These are phyloP conservation scores for Fomitopsis schrenkii DNA, from an alignment of 1,284 basidiomycete species.

Conservation along the genomic window DNA sequence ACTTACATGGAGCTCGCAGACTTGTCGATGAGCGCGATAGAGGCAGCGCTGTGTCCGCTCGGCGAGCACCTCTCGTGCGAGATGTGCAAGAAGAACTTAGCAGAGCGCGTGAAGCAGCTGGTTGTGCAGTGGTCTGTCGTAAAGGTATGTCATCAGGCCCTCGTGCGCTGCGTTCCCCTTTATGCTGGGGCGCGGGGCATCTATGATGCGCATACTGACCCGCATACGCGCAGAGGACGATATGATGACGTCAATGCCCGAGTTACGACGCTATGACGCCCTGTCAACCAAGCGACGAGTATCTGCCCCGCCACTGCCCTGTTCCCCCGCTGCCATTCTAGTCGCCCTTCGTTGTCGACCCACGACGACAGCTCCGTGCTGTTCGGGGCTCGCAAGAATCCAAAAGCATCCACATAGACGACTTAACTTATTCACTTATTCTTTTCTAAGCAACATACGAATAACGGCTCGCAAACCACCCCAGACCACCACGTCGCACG, in stretches of 20 bases:
- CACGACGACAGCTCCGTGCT: not conserved
- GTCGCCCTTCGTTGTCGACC: not conserved
- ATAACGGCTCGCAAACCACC: not conserved
- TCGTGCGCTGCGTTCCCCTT: not conserved
- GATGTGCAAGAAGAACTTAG: constrained; percentile 54
- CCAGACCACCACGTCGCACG: not conserved
- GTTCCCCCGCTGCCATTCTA: not conserved
- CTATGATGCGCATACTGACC: not conserved
- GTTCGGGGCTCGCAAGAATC: not conserved
- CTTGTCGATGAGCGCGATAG: constrained; percentile 31
- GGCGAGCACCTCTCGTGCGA: constrained; percentile 34
- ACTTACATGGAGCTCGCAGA: constrained; percentile 18
- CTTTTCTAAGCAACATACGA: not conserved
- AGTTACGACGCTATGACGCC: not conserved
- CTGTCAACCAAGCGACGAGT: no score
- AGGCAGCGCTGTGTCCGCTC: constrained; percentile 31
- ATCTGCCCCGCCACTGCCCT: not conserved
- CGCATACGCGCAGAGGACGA: constrained; percentile 4
- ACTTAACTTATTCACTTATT: not conserved
- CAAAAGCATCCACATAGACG: not conserved
- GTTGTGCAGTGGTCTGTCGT: constrained; percentile 75
- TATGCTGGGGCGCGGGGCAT: not conserved
- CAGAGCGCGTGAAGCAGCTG: constrained; percentile 63
- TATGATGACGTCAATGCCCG: not conserved
- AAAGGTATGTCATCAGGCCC: constrained; percentile 41